Evolutionary conservation across 2,329 filamentous ascomycete species (phyloP).

Genomic region (Emergomyces pasteurianus): DNA sequence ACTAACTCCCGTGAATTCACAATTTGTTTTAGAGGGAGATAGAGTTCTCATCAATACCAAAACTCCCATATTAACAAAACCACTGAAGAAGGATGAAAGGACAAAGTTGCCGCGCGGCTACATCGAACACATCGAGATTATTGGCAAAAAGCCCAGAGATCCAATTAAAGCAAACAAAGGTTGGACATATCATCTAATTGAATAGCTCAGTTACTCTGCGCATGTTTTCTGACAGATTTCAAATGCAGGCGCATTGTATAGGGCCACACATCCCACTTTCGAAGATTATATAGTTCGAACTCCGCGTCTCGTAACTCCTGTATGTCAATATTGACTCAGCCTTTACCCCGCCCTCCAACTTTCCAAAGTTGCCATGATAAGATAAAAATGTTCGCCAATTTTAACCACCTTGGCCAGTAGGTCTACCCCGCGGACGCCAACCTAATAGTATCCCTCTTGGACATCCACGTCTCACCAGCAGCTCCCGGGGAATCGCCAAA

Average conservation of each 20-base stretch:
- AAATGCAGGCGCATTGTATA: constrained; percentile 34
- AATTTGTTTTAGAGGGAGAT: constrained; percentile 30
- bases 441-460: constrained; percentile 62
- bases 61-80: constrained; percentile 29
- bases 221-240: background rate
- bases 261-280: constrained; percentile 54
- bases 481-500: constrained; percentile 16
- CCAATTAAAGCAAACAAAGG: constrained; percentile 44
- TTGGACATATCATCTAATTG: constrained; percentile 9
- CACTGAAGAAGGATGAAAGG: constrained; percentile 27
- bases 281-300: constrained; percentile 61
- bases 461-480: constrained; percentile 50
- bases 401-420: constrained; percentile 25
- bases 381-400: constrained; percentile 11
- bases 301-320: constrained; percentile 62
- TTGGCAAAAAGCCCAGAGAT: constrained; percentile 51
- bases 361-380: background rate
- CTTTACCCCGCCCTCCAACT: background rate
- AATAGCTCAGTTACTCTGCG: background rate
- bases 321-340: constrained; percentile 28
- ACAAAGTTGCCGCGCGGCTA: constrained; percentile 24
- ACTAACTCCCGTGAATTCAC: background rate
- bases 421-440: constrained; percentile 66
- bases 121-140: constrained; percentile 43
- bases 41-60: constrained; percentile 29